phyloP scores from a whole-genome alignment of 306 rosid genomes.

The Gastrolobium bilobum region DNA sequence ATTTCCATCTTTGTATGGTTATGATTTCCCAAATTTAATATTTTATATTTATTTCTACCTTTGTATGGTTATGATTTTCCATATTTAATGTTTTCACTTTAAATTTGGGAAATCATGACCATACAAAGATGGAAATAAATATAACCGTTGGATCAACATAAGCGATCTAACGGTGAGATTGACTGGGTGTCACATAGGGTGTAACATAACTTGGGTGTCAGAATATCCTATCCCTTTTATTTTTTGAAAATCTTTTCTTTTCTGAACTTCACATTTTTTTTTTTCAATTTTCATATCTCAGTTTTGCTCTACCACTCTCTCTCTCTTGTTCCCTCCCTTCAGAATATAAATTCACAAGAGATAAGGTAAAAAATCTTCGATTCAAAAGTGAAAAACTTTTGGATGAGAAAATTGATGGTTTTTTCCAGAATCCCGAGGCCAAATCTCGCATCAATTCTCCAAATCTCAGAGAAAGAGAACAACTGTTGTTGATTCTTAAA shows the following conservation, averaged over 20 bases:
- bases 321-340: conserved; percentile 46
- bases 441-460: conserved; percentile 45
- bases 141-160: too few species aligned
- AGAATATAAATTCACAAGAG: conserved; percentile 38
- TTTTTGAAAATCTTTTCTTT: not conserved
- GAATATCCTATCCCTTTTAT: too few species aligned
- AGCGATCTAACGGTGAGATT: too few species aligned
- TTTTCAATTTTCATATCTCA: not conserved
- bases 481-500: conserved; percentile 46
- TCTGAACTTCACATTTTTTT: not conserved
- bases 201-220: too few species aligned
- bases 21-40: too few species aligned
- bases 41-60: too few species aligned
- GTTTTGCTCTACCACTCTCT: conserved; percentile 16
- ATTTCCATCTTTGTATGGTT: too few species aligned
- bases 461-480: conserved; percentile 15
- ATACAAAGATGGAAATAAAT: too few species aligned
- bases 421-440: conserved; percentile 54
- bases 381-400: conserved; percentile 6
- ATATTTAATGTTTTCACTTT: too few species aligned
- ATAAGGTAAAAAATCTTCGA: not conserved
- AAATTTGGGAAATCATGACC: too few species aligned
- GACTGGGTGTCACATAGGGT: too few species aligned
- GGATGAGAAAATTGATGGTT: conserved; percentile 38
- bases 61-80: too few species aligned